phyloP scores from a whole-genome alignment of 2,329 filamentous ascomycete genomes.

The Decorospora gaudefroyi region DNA sequence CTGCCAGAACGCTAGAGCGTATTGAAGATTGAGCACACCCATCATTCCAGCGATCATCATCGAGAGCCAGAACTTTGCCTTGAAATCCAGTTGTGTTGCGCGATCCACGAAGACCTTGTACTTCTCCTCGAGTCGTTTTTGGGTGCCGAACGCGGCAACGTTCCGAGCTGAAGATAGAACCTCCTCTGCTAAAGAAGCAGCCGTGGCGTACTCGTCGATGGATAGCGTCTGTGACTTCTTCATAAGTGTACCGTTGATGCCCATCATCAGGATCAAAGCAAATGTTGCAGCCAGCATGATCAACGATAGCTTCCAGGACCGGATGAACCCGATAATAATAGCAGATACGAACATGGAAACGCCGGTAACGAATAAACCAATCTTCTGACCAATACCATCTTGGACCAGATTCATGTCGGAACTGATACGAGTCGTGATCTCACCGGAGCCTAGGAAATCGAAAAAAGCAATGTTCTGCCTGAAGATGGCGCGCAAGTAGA shows the following conservation, averaged over 20 bases:
- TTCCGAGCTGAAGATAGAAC: slow-evolving; percentile 93
- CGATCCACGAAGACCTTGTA: slow-evolving; percentile 76
- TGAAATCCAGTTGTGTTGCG: slow-evolving; percentile 77
- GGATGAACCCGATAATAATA: slow-evolving; percentile 88
- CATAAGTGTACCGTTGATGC: slow-evolving; percentile 71
- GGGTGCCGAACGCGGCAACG: slow-evolving; percentile 88
- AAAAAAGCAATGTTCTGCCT: slow-evolving; percentile 51
- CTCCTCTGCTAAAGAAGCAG: slow-evolving; percentile 89
- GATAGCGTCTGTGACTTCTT: slow-evolving; percentile 75
- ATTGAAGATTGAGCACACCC: slow-evolving; percentile 77
- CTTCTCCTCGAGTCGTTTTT: slow-evolving; percentile 84
- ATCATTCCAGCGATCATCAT: slow-evolving; percentile 86
- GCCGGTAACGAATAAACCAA: slow-evolving; percentile 43
- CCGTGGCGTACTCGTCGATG: slow-evolving; percentile 77
- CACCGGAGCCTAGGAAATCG: slow-evolving; percentile 90
- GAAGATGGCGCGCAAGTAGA: slow-evolving; percentile 67
- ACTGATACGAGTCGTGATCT: slow-evolving; percentile 94
- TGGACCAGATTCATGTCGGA: slow-evolving; percentile 93
- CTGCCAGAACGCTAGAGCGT: slow-evolving; percentile 54
- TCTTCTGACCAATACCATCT: slow-evolving; percentile 70
- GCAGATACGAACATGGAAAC: slow-evolving; percentile 71
- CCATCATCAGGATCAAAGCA: slow-evolving; percentile 79
- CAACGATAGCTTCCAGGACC: slow-evolving; percentile 89
- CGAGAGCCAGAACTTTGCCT: slow-evolving; percentile 71
- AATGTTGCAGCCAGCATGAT: slow-evolving; percentile 82